phyloP scores from a whole-genome alignment of 345 rosid genomes.

The Syzygium aqueum region DNA sequence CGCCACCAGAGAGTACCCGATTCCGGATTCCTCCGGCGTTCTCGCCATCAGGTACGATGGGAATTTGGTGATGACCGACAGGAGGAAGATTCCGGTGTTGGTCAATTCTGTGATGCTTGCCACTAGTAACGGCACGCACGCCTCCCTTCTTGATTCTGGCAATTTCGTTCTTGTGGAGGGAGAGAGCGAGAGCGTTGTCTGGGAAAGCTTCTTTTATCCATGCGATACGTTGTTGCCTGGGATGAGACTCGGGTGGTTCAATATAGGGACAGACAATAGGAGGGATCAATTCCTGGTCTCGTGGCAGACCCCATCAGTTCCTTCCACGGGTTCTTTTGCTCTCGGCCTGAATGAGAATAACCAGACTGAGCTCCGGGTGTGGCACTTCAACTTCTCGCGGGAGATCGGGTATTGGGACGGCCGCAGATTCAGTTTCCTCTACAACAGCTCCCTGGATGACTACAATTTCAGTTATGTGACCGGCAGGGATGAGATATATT shows the following conservation, averaged over 20 bases:
- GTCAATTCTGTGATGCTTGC: neutral
- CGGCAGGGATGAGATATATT: neutral
- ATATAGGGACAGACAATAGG: neutral
- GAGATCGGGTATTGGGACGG: constrained; percentile 8
- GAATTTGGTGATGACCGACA: neutral
- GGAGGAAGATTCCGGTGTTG: neutral
- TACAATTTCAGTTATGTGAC: constrained; percentile 2
- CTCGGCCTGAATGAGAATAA: neutral
- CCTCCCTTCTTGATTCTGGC: constrained; percentile 1
- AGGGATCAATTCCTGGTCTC: neutral
- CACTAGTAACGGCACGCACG: neutral
- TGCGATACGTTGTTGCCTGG: neutral
- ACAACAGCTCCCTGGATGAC: neutral
- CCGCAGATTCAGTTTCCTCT: neutral
- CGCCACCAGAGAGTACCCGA: neutral
- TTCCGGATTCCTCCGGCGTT: neutral
- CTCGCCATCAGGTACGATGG: neutral
- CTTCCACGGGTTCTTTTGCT: neutral
- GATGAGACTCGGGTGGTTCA: neutral
- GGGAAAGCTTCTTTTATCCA: constrained; percentile 2
- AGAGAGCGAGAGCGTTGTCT: neutral
- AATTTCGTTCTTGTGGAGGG: neutral
- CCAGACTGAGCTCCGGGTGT: neutral
- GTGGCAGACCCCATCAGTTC: neutral
- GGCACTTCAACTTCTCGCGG: neutral